Evolutionary conservation across 2,329 filamentous ascomycete genomes (phyloP).

Genomic region (Gnomoniopsis sp.): DNA sequence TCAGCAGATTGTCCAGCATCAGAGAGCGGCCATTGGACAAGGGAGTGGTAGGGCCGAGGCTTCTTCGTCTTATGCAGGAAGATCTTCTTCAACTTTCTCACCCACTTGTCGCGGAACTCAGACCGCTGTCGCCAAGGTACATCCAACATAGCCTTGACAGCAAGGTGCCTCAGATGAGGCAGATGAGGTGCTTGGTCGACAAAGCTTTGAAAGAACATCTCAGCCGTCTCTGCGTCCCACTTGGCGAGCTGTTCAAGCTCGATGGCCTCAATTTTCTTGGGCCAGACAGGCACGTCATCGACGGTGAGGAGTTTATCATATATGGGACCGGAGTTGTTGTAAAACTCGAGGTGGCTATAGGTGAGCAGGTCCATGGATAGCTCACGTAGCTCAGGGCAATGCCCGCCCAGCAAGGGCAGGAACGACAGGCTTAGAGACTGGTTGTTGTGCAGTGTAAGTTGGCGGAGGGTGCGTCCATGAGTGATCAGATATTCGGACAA

Average conservation of each 20-base stretch:
- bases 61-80: conserved; percentile 48
- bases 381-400: conserved; percentile 68
- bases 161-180: conserved; percentile 63
- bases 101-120: conserved; percentile 76
- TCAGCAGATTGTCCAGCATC: neutral
- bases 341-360: conserved; percentile 65
- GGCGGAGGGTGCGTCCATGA: conserved; percentile 64
- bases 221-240: conserved; percentile 66
- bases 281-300: conserved; percentile 74
- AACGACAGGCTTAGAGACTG: conserved; percentile 75
- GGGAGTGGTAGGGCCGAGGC: conserved; percentile 16
- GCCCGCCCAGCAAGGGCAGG: conserved; percentile 58
- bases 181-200: conserved; percentile 67
- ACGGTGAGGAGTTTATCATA: conserved; percentile 66
- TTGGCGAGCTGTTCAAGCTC: conserved; percentile 76
- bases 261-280: conserved; percentile 64
- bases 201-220: conserved; percentile 76
- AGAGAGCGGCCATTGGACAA: conserved; percentile 14
- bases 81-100: conserved; percentile 62
- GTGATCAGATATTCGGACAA: conserved; percentile 62
- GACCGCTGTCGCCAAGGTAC: conserved; percentile 79
- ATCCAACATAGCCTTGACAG: conserved; percentile 75
- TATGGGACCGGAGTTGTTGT: conserved; percentile 69
- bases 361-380: conserved; percentile 78
- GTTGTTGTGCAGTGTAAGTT: conserved; percentile 73